These are phyloP conservation scores for Mycena belliarum DNA, from an alignment of 768 basidiomycete genomes.

Conservation along the genomic window DNA sequence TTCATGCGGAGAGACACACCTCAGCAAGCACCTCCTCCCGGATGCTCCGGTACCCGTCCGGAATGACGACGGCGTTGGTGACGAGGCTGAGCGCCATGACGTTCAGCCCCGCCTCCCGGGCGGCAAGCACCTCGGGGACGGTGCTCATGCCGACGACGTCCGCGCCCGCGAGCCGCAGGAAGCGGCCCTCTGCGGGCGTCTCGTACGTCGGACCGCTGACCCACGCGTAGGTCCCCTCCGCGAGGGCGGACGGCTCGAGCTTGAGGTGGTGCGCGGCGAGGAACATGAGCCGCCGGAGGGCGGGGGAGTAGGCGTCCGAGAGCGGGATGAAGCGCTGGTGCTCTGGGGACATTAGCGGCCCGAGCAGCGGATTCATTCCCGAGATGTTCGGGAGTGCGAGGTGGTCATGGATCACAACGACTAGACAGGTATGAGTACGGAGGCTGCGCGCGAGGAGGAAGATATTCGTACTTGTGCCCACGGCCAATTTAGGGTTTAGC, in stretches of 20 bases:
- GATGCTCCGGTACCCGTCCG: constrained; percentile 64
- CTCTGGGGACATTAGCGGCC: constrained; percentile 58
- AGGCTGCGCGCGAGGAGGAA: background rate
- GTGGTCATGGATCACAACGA: constrained; percentile 85
- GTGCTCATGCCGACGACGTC: constrained; percentile 97
- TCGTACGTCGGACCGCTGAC: constrained; percentile 91
- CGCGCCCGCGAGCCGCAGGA: constrained; percentile 72
- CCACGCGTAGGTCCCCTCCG: constrained; percentile 88
- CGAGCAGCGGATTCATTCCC: constrained; percentile 78
- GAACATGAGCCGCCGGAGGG: constrained; percentile 72
- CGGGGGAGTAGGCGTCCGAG: constrained; percentile 78
- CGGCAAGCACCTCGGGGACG: constrained; percentile 84
- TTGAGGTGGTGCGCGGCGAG: constrained; percentile 65
- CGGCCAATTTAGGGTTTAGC: constrained; percentile 67
- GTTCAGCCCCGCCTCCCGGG: constrained; percentile 71
- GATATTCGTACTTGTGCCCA: constrained; percentile 71
- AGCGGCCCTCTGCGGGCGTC: constrained; percentile 82
- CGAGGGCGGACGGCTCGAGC: constrained; percentile 55
- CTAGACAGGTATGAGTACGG: constrained; percentile 38
- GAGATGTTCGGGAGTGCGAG: constrained; percentile 77
- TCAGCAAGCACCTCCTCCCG: constrained; percentile 77
- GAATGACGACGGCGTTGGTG: constrained; percentile 83
- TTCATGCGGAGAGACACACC: constrained; percentile 45
- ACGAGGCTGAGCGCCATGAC: constrained; percentile 82
- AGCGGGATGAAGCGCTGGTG: constrained; percentile 81